Base-by-base conservation (phyloP, 2,329 filamentous ascomycete species). In the Fusarium hainanense region DNA sequence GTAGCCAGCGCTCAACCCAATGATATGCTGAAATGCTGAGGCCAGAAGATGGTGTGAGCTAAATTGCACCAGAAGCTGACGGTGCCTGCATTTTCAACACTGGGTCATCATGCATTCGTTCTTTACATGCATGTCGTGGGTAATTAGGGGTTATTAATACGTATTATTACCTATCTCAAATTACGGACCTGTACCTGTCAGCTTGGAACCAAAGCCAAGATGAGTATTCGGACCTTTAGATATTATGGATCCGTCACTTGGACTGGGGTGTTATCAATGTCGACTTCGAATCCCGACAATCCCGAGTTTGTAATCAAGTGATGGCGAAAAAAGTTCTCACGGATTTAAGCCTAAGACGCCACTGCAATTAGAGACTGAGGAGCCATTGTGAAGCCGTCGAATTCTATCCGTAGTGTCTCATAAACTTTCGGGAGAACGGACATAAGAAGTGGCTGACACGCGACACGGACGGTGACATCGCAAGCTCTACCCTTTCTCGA, bases 221-320 rank as follows among this genome's bases (percentile, higher is more conserved):
- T 18, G 20, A 21, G 32, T 66, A 61, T 61, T 66, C 54, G 62
- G 63, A 66, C 63, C 61, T 66, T 66, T 66, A n/a, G 3, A 21
- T 34, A 18, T 18, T 59, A 32, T 50, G 30, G 40, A 65, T 42
- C 54, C 56, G 37, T 23, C n/a, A 6, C 23, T 8, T 46, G 3
- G 20, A 8, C 23, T 51, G 18, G 49, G 4, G 20, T 54, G 10
- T 30, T 47, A 46, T 28, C 37, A 27, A 49, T 23, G 21, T 30
- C n/a, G 6, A 61, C 20, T 25, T n/a, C 20, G 27, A 23, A 55
- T 27, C 10, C 32, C 30, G 28, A 32, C 18, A 27, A 13, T 20
- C 6, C 51, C 52, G 23, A 37, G 27, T 57, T 63, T 44, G 59
- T 61, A 57, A 57, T 57, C 44, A 59, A 23, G 2, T 1, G 14